Conservation (phyloP, 2,329 filamentous ascomycete species). For the Exophiala spinifera region DNA sequence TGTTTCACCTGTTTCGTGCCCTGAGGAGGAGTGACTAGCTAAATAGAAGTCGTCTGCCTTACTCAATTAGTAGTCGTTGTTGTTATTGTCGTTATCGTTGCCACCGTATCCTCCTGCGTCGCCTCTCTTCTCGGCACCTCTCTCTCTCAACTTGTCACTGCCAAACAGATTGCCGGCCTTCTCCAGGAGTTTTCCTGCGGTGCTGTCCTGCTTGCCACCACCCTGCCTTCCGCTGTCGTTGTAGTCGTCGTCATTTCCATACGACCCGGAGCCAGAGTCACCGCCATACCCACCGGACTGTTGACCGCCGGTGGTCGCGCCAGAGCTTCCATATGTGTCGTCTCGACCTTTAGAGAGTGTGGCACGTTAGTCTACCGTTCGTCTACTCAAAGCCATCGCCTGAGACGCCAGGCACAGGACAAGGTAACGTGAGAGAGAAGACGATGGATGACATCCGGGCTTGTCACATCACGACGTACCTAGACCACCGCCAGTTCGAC, state of each 20-base stretch:
- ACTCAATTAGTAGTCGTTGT: too few relatives aligned
- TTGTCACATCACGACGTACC: not conserved
- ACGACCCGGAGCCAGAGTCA: constrained; percentile 13
- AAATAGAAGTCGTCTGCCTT: too few relatives aligned
- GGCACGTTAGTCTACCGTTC: not conserved
- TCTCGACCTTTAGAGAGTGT: constrained; percentile 5
- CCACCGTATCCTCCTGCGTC: constrained; percentile 24
- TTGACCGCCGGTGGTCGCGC: constrained; percentile 19
- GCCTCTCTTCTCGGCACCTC: constrained; percentile 30
- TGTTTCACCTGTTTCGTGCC: too few relatives aligned
- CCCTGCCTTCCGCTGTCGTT: constrained; percentile 2
- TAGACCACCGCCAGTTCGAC: constrained; percentile 3
- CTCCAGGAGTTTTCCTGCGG: constrained; percentile 31
- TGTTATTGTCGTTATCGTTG: constrained; percentile 14
- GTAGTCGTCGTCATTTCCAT: too few relatives aligned
- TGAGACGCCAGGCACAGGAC: too few relatives aligned
- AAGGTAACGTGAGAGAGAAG: too few relatives aligned
- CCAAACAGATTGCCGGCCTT: constrained; percentile 31
- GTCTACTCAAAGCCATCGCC: too few relatives aligned
- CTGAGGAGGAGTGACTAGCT: too few relatives aligned
- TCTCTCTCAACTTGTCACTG: constrained; percentile 28
- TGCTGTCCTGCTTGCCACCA: constrained; percentile 27
- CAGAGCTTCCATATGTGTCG: constrained; percentile 23
- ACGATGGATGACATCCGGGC: too few relatives aligned
- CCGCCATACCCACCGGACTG: constrained; percentile 24